phyloP scores from a whole-genome alignment of 116 monocot genomes.

The Papilionanthe hybrid region DNA sequence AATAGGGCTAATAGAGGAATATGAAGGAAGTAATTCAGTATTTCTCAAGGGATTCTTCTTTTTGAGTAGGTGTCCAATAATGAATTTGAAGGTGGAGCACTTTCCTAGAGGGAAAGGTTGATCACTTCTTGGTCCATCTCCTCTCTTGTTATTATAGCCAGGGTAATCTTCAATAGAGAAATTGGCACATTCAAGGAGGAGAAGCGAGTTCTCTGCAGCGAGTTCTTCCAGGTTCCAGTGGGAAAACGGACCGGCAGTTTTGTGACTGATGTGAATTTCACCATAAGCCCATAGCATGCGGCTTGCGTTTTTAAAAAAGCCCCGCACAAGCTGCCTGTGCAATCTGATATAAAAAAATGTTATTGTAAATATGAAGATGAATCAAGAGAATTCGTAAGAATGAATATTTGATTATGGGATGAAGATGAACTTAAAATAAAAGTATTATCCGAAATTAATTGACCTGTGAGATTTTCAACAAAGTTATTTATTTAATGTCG shows the following conservation, averaged over 20 bases:
- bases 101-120: conserved; percentile 39
- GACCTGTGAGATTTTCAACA: neutral
- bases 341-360: conserved; percentile 4
- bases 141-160: conserved; percentile 50
- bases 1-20: too few relatives aligned
- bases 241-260: conserved; percentile 15
- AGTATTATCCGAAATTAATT: neutral
- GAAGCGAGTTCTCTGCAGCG: conserved; percentile 24
- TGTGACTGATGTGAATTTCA: conserved; percentile 55
- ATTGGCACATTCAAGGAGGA: conserved; percentile 13
- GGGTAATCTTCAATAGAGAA: conserved; percentile 40
- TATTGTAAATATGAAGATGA: neutral
- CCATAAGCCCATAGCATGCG: conserved; percentile 41
- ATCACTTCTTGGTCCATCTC: conserved; percentile 38
- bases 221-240: conserved; percentile 49
- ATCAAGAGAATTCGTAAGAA: neutral
- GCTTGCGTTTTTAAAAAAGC: conserved; percentile 41
- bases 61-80: conserved; percentile 1
- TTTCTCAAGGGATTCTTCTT: neutral
- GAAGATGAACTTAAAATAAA: neutral
- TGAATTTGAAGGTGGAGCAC: conserved; percentile 48
- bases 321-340: conserved; percentile 26
- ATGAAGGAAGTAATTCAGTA: too few relatives aligned
- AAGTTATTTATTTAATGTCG: too few relatives aligned
- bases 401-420: neutral